Percentiles rank a stretch among this genome's conserved stretches.
Conservation (phyloP, 2,329 filamentous ascomycete genomes). For the Simplicillium sp. region DNA sequence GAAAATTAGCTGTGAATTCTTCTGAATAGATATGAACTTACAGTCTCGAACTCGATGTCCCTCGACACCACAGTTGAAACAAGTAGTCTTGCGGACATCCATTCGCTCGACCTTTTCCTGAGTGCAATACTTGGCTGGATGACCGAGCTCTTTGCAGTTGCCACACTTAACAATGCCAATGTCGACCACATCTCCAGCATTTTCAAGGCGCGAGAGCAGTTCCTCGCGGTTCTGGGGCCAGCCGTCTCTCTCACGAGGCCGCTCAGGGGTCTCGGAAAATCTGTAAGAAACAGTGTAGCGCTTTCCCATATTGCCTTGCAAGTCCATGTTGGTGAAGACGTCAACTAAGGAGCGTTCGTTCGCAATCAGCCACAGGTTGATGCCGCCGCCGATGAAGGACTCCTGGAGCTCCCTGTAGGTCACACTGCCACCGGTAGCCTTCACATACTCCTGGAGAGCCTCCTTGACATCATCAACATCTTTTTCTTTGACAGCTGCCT, state of each 20-base stretch:
- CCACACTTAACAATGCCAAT: constrained; percentile 49
- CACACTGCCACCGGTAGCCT: constrained; percentile 41
- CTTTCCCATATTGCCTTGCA: constrained; percentile 58
- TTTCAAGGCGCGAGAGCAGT: constrained; percentile 52
- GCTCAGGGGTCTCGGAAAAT: constrained; percentile 45
- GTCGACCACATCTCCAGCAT: constrained; percentile 56
- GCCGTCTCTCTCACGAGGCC: constrained; percentile 45
- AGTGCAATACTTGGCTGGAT: constrained; percentile 49
- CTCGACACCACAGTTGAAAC: constrained; percentile 53
- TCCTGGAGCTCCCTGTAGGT: constrained; percentile 54
- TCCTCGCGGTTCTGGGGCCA: constrained; percentile 53
- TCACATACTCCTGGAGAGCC: constrained; percentile 50
- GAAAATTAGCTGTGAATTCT: constrained; percentile 5
- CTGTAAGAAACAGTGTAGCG: constrained; percentile 57
- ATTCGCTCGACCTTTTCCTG: constrained; percentile 43
- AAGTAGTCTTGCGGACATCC: constrained; percentile 40
- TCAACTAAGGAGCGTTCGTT: constrained; percentile 44
- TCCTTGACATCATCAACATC: constrained; percentile 57
- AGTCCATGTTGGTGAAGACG: constrained; percentile 61
- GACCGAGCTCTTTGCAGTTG: constrained; percentile 58
- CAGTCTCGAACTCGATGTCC: constrained; percentile 65
- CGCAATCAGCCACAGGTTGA: constrained; percentile 53
- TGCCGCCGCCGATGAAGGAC: constrained; percentile 42
- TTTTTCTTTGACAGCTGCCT: constrained; percentile 36
- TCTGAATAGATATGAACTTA: constrained; percentile 22